These are phyloP conservation scores for Arxiozyma telluris DNA, from an alignment of 1,139 yeast species.

Conservation along the genomic window DNA sequence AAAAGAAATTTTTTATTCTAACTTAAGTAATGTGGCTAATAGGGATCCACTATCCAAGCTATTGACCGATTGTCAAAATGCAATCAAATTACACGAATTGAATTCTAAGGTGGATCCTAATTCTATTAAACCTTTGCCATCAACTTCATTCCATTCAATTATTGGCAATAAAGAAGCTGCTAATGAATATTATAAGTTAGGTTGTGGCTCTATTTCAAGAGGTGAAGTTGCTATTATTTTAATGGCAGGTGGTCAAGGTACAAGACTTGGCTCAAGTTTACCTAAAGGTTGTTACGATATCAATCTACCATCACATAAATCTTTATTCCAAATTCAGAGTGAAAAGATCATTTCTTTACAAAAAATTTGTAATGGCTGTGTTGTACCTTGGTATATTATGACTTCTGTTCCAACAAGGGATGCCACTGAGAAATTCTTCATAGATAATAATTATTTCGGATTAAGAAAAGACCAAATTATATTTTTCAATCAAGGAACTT, in stretches of 20 bases:
- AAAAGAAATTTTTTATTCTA: constrained; percentile 11
- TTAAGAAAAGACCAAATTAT: constrained; percentile 47
- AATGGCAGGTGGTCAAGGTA: constrained; percentile 98
- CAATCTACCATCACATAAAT: constrained; percentile 71
- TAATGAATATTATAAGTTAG: constrained; percentile 47
- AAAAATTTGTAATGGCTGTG: constrained; percentile 38
- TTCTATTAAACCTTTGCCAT: constrained; percentile 26
- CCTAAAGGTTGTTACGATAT: constrained; percentile 95
- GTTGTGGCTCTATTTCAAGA: constrained; percentile 57
- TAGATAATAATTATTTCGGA: constrained; percentile 58
- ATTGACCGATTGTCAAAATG: constrained; percentile 20
- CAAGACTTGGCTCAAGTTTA: constrained; percentile 76
- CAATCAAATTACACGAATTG: constrained; percentile 14
- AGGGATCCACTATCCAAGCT: constrained; percentile 17
- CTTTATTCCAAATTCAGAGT: constrained; percentile 88
- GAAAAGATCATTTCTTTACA: constrained; percentile 68
- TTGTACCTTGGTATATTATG: constrained; percentile 86
- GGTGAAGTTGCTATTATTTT: constrained; percentile 81
- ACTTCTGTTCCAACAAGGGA: constrained; percentile 83
- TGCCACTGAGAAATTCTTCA: constrained; percentile 68
- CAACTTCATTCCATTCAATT: constrained; percentile 24
- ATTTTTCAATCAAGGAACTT: constrained; percentile 89
- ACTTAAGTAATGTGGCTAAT: constrained; percentile 15
- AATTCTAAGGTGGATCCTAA: constrained; percentile 4
- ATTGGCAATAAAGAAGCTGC: constrained; percentile 25